Base-by-base conservation (phyloP, 768 basidiomycete species). In the Mycena vulgaris region DNA sequence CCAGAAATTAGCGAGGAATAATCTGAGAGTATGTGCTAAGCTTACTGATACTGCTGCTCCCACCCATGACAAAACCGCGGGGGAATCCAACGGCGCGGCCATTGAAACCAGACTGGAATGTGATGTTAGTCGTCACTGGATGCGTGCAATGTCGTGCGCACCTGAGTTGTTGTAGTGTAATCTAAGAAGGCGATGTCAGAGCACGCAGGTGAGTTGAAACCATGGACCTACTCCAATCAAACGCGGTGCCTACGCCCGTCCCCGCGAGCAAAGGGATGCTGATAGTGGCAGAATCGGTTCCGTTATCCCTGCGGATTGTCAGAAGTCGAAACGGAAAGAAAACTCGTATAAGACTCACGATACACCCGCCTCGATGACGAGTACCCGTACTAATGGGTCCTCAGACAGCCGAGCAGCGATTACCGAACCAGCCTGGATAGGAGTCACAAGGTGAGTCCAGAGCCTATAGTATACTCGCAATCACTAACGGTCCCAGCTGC, bases 161-260 rank as follows among this genome's bases (percentile, higher is more conserved):
- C 59, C 77, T 82, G 82, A 19, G 81, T 75, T 5, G 73, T 75
- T 4, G 81, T 81, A 9, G 81, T 82, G 52, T 75, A 83, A 45
- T 83, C n/a, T n/a, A n/a, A n/a, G n/a, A n/a, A n/a, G n/a, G n/a
- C n/a, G n/a, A n/a, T n/a, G n/a, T n/a, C n/a, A n/a, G n/a, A n/a
- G n/a, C n/a, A n/a, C n/a, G n/a, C n/a, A n/a, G n/a, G n/a, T n/a
- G n/a, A n/a, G n/a, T n/a, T n/a, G n/a, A n/a, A n/a, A n/a, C n/a
- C n/a, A n/a, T n/a, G n/a, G n/a, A n/a, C n/a, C n/a, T n/a, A n/a
- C n/a, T 83, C 81, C 81, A 83, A 51, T 82, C 75, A 17, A 64
- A 37, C 8, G 14, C 13, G 23, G 68, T 70, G 4, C 63, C 63
- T 11, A 28, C 7, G 1, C 53, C 57, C 7, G 30, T 19, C 5